phyloP scores from a whole-genome alignment of 768 basidiomycete genomes.

The Porphyrellus cyaneotinctus region DNA sequence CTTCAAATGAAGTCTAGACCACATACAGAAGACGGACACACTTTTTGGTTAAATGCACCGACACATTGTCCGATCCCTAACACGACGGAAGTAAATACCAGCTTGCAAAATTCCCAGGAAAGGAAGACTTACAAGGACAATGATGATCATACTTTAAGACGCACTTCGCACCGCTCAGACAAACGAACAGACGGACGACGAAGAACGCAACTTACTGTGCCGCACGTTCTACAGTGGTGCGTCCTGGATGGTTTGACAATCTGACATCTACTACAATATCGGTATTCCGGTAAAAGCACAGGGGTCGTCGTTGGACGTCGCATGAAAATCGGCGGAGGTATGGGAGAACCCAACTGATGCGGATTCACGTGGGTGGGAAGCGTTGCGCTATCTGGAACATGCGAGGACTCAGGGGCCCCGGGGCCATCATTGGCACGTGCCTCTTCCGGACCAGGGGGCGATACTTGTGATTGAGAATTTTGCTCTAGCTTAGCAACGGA shows the following conservation, averaged over 20 bases:
- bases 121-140: conserved; percentile 66
- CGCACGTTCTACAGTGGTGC: conserved; percentile 81
- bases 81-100: not conserved
- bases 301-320: conserved; percentile 39
- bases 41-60: conserved; percentile 89
- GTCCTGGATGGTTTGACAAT: conserved; percentile 70
- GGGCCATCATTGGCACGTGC: conserved; percentile 12
- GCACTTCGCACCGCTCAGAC: conserved; percentile 46
- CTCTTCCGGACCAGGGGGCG: conserved; percentile 18
- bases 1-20: not conserved
- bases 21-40: conserved; percentile 24
- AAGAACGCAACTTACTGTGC: conserved; percentile 52
- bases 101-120: not conserved
- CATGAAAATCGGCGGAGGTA: conserved; percentile 17
- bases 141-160: conserved; percentile 85
- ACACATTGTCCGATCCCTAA: conserved; percentile 93
- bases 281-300: conserved; percentile 54
- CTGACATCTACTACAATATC: conserved; percentile 62
- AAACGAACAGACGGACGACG: not conserved
- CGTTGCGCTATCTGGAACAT: conserved; percentile 1
- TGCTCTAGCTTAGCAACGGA: conserved; percentile 11
- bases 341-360: conserved; percentile 1
- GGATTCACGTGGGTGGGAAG: conserved; percentile 12
- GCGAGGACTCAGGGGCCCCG: conserved; percentile 8
- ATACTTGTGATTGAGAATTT: conserved; percentile 16